Conservation (phyloP, 2,329 filamentous ascomycete species). For the Xylariales sp. region DNA sequence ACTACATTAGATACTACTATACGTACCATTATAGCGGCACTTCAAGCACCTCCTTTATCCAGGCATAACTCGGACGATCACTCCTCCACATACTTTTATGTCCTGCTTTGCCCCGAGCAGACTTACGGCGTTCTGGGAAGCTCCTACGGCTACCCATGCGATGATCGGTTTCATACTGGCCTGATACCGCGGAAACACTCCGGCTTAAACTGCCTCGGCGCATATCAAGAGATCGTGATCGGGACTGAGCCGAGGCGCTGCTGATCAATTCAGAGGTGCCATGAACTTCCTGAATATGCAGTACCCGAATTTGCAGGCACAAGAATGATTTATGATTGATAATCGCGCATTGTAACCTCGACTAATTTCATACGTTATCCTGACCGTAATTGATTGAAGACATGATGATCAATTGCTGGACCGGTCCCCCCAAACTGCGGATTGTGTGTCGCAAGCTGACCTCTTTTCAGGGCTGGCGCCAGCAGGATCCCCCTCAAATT, state of each 20-base stretch:
- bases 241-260: conserved; percentile 1
- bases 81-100: conserved; percentile 11
- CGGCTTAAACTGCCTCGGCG: conserved; percentile 16
- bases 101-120: background rate
- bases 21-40: conserved; percentile 7
- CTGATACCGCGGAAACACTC: conserved; percentile 7
- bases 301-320: background rate
- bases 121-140: conserved; percentile 1
- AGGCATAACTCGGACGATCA: conserved; percentile 23
- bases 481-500: conserved; percentile 25
- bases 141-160: conserved; percentile 4
- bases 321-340: background rate
- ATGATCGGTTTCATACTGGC: conserved; percentile 18
- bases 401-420: background rate
- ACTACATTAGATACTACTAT: too few relatives aligned
- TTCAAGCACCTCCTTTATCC: conserved; percentile 27
- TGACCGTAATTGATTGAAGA: background rate
- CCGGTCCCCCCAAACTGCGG: background rate
- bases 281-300: background rate
- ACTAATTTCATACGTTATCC: background rate
- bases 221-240: conserved; percentile 5
- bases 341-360: too few relatives aligned
- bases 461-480: conserved; percentile 1
- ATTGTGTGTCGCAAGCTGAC: background rate
- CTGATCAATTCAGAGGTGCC: background rate